These are phyloP conservation scores for Dicorynia guianensis DNA, from an alignment of 306 rosid species.

Conservation along the genomic window DNA sequence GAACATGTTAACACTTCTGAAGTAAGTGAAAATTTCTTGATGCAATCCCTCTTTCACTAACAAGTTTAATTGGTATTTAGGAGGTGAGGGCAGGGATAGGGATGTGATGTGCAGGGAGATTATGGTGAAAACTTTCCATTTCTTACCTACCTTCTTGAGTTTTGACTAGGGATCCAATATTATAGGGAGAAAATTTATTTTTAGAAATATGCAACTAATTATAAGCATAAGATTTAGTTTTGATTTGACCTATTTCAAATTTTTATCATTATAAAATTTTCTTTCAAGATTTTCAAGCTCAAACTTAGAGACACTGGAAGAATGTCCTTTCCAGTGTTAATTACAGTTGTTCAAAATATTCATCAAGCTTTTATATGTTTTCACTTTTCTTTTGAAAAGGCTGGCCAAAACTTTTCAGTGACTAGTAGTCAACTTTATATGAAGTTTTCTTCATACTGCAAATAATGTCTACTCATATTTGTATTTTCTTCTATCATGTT, in stretches of 20 bases:
- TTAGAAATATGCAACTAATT: background rate
- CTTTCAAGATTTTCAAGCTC: background rate
- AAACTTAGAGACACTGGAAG: background rate
- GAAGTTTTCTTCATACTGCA: background rate
- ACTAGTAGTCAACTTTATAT: background rate
- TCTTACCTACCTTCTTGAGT: background rate
- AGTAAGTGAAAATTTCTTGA: slow-evolving; percentile 59
- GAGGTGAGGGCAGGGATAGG: background rate
- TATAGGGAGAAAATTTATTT: background rate
- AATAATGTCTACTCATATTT: background rate
- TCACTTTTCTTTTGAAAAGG: too few species aligned
- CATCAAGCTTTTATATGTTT: background rate
- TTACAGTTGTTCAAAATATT: slow-evolving; percentile 22
- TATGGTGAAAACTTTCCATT: slow-evolving; percentile 5
- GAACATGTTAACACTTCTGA: slow-evolving; percentile 74
- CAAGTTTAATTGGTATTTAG: background rate
- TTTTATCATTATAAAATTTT: background rate
- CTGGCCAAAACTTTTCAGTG: slow-evolving; percentile 24
- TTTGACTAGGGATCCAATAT: background rate
- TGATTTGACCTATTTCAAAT: background rate
- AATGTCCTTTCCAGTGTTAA: slow-evolving; percentile 6
- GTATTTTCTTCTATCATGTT: slow-evolving; percentile 1
- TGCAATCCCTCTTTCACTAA: slow-evolving; percentile 23
- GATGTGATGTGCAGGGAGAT: background rate
- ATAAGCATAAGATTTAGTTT: background rate